Evolutionary conservation across 768 basidiomycete species (phyloP).

Genomic region (Russula compacta): DNA sequence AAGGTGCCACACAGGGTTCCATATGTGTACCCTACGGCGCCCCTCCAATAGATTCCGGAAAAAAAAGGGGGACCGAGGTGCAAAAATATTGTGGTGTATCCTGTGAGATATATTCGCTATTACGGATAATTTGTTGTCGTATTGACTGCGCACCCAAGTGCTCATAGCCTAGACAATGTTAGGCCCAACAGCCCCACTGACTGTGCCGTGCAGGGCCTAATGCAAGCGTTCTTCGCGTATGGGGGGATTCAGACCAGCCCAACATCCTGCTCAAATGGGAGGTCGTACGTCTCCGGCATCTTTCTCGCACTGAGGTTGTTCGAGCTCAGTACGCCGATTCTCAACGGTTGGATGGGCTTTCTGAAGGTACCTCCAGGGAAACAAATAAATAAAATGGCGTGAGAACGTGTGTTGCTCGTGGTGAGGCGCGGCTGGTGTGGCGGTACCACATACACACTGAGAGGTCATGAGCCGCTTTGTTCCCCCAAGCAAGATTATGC

Average conservation of each 20-base stretch:
- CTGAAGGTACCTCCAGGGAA: conserved; percentile 21
- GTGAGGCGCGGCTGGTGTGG: neutral
- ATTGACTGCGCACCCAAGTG: neutral
- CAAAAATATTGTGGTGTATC: neutral
- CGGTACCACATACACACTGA: conserved; percentile 28
- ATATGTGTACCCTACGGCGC: neutral
- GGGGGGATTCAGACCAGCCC: neutral
- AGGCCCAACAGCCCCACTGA: neutral
- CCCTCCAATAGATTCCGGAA: too few species aligned
- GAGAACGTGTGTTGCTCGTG: neutral
- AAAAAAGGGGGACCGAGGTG: too few species aligned
- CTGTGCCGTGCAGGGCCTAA: neutral
- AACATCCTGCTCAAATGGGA: neutral
- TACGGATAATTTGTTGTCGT: neutral
- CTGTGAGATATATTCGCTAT: neutral
- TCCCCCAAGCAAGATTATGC: conserved; percentile 40
- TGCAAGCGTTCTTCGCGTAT: neutral
- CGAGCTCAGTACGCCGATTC: conserved; percentile 22
- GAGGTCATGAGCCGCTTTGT: conserved; percentile 36
- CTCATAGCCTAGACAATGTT: neutral
- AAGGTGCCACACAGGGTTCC: neutral
- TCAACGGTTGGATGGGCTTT: conserved; percentile 22
- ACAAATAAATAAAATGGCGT: too few species aligned
- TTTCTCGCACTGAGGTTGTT: conserved; percentile 24
- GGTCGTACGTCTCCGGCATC: conserved; percentile 25